Evolutionary conservation across 2,329 filamentous ascomycete species (phyloP), one percentile per base, ranked within the genome.

Genomic region (Knufia fluminis): DNA sequence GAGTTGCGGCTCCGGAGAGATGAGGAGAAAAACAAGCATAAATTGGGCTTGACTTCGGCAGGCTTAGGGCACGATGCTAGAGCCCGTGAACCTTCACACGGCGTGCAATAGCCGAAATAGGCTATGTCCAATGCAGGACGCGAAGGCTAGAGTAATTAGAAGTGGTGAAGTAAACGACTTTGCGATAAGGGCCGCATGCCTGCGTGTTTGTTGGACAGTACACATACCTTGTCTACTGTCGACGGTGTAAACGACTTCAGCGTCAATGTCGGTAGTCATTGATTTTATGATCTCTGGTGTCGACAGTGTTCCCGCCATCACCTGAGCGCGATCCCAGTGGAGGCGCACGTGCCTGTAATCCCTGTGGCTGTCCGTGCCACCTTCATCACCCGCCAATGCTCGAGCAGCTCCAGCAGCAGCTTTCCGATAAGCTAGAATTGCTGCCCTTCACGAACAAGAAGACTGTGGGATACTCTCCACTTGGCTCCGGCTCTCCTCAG

Each of bases 301-400:
- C 33, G 9, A 17, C 33, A 36, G 26, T 28, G 6, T 28, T 28
- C 12, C 26, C 26, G 26, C 26, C 26, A 36, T 36, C n/a, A 36
- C 33, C 10, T 36, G 33, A 36, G 4, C 4, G 33, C 33, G 33
- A n/a, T 4, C 33, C 33, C 6, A 36, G 33, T 16, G 16, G 6
- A 6, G 33, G 33, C 33, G 33, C 40, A 43, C 40, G 40, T 43
- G 40, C 40, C 40, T 26, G 40, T 16, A 19, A 28, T 24, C 22
- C 10, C 22, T 22, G 22, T 20, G 22, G 24, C n/a, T 20, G 3
- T 26, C 9, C 7, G 14, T 16, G 20, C 4, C 16, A 8, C 33
- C 16, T 36, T 14, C 33, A 7, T 12, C 35, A n/a, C 31, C 4
- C 35, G 33, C 35, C 45, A 22, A 48, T 48, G 45, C 45, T 48